Conservation (phyloP, 371 early-diverging fungal species). For the Rhizopus sp. region DNA sequence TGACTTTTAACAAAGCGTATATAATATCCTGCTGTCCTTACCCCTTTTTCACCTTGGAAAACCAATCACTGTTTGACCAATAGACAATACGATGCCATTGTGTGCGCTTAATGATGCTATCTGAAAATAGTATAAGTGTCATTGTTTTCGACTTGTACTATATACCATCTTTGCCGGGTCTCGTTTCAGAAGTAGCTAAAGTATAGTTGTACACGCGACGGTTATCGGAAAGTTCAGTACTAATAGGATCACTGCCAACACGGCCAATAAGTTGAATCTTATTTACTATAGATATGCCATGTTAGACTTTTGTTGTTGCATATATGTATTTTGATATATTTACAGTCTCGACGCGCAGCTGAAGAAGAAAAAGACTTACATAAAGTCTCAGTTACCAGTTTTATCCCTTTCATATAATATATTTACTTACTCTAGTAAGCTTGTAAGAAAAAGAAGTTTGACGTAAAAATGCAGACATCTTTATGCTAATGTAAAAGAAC, state of each 20-base stretch:
- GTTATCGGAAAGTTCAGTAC: conserved; percentile 36
- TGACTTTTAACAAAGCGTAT: neutral
- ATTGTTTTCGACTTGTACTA: neutral
- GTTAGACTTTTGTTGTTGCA: neutral
- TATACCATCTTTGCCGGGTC: conserved; percentile 57
- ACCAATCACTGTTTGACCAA: conserved; percentile 49
- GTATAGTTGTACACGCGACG: conserved; percentile 57
- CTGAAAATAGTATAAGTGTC: conserved; percentile 23
- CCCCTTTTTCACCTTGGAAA: conserved; percentile 58
- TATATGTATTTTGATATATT: neutral
- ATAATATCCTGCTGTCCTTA: conserved; percentile 9
- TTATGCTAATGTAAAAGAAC: neutral
- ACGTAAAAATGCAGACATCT: conserved; percentile 27
- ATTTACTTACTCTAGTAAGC: conserved; percentile 22
- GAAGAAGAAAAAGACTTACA: conserved; percentile 30
- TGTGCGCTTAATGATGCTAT: conserved; percentile 57
- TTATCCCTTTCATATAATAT: neutral
- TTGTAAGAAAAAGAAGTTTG: conserved; percentile 16
- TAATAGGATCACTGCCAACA: conserved; percentile 54
- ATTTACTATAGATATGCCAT: conserved; percentile 33
- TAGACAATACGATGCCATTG: conserved; percentile 64
- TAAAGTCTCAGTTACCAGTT: conserved; percentile 4
- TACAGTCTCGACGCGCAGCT: conserved; percentile 29
- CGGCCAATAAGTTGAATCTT: conserved; percentile 61
- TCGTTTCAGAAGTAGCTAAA: conserved; percentile 59